These are phyloP conservation scores for Stephania japonica DNA, from an alignment of 164 flowering plant species.

Conservation along the genomic window DNA sequence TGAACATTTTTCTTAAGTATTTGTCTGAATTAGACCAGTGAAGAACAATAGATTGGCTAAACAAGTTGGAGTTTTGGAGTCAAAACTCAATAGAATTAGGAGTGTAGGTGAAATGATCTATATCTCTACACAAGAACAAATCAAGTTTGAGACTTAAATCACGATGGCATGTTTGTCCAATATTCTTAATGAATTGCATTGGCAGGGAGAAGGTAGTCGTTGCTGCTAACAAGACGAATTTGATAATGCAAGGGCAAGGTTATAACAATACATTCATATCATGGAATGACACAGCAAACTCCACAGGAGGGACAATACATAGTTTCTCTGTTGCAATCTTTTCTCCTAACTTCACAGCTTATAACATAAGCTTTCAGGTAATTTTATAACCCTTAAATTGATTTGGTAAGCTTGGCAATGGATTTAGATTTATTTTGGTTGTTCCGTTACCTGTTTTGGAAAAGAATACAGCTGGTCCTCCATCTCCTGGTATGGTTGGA, in stretches of 20 bases:
- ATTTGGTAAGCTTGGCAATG: neutral
- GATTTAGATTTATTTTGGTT: neutral
- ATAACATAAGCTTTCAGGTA: constrained; percentile 80
- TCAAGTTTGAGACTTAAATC: neutral
- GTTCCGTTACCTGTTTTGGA: constrained; percentile 2
- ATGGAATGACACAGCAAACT: constrained; percentile 88
- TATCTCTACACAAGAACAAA: too few relatives aligned
- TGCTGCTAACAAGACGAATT: constrained; percentile 48
- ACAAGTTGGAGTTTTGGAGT: neutral
- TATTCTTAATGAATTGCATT: neutral
- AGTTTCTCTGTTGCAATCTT: constrained; percentile 56
- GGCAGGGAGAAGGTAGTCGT: constrained; percentile 77
- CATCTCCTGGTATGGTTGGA: constrained; percentile 58
- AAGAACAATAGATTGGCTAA: neutral
- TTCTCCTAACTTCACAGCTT: constrained; percentile 59
- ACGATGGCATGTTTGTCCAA: neutral
- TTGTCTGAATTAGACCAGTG: neutral
- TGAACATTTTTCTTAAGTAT: neutral
- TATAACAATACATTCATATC: constrained; percentile 47
- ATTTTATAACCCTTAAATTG: neutral
- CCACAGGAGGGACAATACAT: constrained; percentile 62
- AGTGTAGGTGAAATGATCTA: neutral
- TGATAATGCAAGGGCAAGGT: constrained; percentile 69
- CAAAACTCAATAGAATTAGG: neutral
- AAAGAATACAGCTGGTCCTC: constrained; percentile 69